Evolutionary conservation across 306 rosid genomes (phyloP), one percentile per base, ranked within the genome.

Genomic region (Lablab purpureus): DNA sequence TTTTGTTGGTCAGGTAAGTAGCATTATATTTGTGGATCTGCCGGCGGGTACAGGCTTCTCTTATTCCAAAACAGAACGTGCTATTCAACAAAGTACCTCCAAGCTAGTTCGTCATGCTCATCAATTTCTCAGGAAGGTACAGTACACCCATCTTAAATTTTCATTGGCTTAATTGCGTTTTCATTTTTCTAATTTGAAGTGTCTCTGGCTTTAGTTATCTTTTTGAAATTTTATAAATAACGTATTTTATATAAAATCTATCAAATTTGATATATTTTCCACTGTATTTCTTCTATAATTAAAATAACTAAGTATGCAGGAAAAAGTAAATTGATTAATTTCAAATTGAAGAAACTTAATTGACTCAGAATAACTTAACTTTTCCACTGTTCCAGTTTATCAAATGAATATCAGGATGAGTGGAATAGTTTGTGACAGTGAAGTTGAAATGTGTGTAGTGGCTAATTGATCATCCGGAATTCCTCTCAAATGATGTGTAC

Each of bases 21-120:
- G 62, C 32, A 55, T 55, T 22, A 55, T 55, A 55, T 55, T 55
- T 22, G 7, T 55, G 17, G 93, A 87, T 68, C 70, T 81, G 6
- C 93, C 96, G 0, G 81, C 27, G 0, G 89, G 84, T 0, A 74
- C 89, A 10, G 96, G 96, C 30, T 91, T 91, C 82, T 89, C 90
- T 1, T 89, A 89, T 65, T 67, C 81, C 43, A 87, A 25, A 79
- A 67, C 65, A 32, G 9, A 76, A 11, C 3, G 1, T 4, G 74
- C 76, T 43, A 30, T 27, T 74, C 47, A 28, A n/a, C 45, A 50
- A 0, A 70, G 85, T 21, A 81, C 52, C 69, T 40, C 49, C 30
- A 56, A 59, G 32, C 83, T 77, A 50, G 79, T 70, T 51, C 66
- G 62, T 18, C 78, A 84, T 2, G 77, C 67, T 14, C 68, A 65